Base-by-base conservation (phyloP, 2,329 filamentous ascomycete species). In the Dothistroma pini region DNA sequence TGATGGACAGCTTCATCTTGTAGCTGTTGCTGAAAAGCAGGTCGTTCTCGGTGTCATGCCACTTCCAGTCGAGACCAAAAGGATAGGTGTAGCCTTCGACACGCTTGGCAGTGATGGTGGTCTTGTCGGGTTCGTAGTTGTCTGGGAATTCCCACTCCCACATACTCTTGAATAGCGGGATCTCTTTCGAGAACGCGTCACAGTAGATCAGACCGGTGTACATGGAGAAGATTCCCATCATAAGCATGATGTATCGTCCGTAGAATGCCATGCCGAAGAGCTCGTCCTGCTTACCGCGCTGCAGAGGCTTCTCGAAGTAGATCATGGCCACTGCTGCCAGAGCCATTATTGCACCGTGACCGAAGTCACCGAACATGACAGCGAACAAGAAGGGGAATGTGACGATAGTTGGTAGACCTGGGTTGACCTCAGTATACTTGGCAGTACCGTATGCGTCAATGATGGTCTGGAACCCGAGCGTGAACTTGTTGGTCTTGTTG, bases 1-100 rank as follows among this genome's bases (percentile, higher is more conserved):
- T 86, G 74, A 99, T 97, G 81, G 91, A 96, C 79, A 99, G 90
- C 83, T 99, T 99, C 95, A 99, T 99, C 87, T 99, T 99, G 84
- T 95, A 96, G 78, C 90, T 96, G 88, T 99, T 99, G 75, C 86
- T 89, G 80, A 99, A 99, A 54, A 99, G 84, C 21, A 99, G 83
- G 63, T 96, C 89, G 72, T 99, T 99, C 71, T 97, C 93, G 12
- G 92, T 89, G 62, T 89, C 92, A 75, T 99, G 96, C 95, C 95
- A 99, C 72, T 89, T 90, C 87, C 89, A 96, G 74, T 99, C 95
- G 63, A 99, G 79, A 68, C 95, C 95, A 73, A 99, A 96, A 16
- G 96, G 93, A 75, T 97, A 99, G 56, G 92, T 89, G 78, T 97
- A 93, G 61, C 84, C 84, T 53, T 86, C 79, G 70, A 96, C 74